Evolutionary conservation across 805 yeast genomes (phyloP).

Genomic region (Kuraishia molischiana): DNA sequence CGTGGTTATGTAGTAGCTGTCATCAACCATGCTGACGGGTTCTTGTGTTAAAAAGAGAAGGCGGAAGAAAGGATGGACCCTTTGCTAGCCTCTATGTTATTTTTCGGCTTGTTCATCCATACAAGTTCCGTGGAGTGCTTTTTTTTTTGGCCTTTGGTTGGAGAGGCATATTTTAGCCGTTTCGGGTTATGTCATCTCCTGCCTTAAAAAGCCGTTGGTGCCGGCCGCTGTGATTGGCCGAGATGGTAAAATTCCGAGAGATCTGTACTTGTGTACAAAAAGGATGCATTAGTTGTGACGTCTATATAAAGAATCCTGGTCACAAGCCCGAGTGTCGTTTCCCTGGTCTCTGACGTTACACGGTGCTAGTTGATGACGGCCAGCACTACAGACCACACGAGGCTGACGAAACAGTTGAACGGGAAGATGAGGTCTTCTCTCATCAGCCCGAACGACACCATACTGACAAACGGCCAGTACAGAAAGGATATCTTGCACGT

Average conservation of each 20-base stretch:
- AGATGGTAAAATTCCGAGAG: too few species aligned
- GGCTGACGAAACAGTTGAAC: constrained; percentile 43
- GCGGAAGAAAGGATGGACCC: too few species aligned
- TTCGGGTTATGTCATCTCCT: not conserved
- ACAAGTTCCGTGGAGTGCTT: too few species aligned
- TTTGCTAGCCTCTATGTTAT: too few species aligned
- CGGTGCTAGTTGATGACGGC: constrained; percentile 26
- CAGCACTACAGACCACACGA: constrained; percentile 46
- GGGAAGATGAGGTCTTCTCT: constrained; percentile 46
- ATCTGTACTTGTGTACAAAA: too few species aligned
- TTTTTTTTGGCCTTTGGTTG: too few species aligned
- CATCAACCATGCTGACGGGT: constrained; percentile 29
- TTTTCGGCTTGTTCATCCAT: too few species aligned
- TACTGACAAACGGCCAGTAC: constrained; percentile 52
- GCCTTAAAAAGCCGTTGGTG: not conserved
- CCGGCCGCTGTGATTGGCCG: not conserved
- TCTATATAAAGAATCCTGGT: too few species aligned
- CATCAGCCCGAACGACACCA: constrained; percentile 36
- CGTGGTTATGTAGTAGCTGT: constrained; percentile 55
- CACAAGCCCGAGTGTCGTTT: too few species aligned
- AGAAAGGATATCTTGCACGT: constrained; percentile 42
- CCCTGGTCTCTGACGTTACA: too few species aligned
- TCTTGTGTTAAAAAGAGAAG: too few species aligned
- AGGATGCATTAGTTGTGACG: too few species aligned
- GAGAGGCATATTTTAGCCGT: not conserved